Conservation (phyloP, 208 protist genomes). For the Willaertia magna region DNA sequence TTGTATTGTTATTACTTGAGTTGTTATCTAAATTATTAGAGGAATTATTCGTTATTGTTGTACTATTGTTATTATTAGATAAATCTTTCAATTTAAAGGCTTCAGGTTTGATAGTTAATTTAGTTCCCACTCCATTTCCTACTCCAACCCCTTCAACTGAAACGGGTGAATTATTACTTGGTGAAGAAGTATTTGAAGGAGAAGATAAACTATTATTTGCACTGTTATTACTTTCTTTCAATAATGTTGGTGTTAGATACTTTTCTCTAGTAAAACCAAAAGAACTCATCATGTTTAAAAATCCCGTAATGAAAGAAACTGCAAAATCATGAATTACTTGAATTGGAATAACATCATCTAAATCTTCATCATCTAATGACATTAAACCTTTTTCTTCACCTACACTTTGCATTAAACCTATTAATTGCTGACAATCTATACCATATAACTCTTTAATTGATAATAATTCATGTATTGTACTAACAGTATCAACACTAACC, state of each 20-base stretch:
- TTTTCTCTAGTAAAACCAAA: background rate
- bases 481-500: background rate
- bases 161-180: no score
- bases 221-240: no score
- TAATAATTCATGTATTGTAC: background rate
- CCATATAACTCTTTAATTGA: background rate
- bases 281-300: slow-evolving; percentile 3
- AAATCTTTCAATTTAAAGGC: no score
- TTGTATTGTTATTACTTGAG: no score
- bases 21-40: no score
- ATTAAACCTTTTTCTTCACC: background rate
- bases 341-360: background rate
- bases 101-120: no score
- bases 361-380: background rate
- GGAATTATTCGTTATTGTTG: no score
- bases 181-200: no score
- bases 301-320: background rate
- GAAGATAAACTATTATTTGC: no score
- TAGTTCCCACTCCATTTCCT: no score
- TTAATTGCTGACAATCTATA: background rate
- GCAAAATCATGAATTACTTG: background rate
- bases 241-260: background rate
- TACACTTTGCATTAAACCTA: background rate
- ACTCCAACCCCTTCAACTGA: no score
- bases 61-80: no score